Percentiles rank a stretch among this genome's conserved stretches.
Evolutionary conservation across 2,329 filamentous ascomycete species (phyloP).

Genomic region (Nigrospora oryzae): DNA sequence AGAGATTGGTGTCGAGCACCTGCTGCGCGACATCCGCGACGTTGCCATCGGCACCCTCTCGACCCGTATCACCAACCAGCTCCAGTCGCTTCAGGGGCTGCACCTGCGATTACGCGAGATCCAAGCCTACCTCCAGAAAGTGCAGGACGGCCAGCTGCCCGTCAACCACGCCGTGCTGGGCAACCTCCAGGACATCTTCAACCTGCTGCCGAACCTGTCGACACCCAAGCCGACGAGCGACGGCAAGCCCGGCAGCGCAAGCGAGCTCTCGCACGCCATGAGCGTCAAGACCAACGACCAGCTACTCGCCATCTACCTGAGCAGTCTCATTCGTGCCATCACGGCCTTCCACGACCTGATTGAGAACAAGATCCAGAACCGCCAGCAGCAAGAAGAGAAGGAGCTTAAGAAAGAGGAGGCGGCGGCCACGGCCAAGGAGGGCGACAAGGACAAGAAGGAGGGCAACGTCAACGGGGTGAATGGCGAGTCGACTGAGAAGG

Average conservation of each 20-base stretch:
- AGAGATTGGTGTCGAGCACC: conserved; percentile 96
- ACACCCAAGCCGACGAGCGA: conserved; percentile 63
- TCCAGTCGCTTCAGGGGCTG: conserved; percentile 93
- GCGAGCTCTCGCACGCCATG: conserved; percentile 91
- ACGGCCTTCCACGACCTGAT: conserved; percentile 98
- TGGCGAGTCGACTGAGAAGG: conserved; percentile 24
- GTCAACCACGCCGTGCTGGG: conserved; percentile 96
- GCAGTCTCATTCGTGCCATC: conserved; percentile 92
- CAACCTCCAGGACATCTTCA: conserved; percentile 99
- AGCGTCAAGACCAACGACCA: conserved; percentile 99
- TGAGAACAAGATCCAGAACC: conserved; percentile 99
- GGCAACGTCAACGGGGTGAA: conserved; percentile 49
- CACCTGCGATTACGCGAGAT: conserved; percentile 94
- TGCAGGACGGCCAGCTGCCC: conserved; percentile 83
- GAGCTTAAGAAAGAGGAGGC: conserved; percentile 66
- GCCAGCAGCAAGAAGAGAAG: conserved; percentile 93
- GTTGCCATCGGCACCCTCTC: conserved; percentile 95
- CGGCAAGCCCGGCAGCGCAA: conserved; percentile 47
- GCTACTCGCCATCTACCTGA: conserved; percentile 96
- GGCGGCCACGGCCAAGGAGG: conserved; percentile 41
- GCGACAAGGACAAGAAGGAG: conserved; percentile 41
- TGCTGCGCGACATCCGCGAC: conserved; percentile 94
- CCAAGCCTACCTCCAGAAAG: conserved; percentile 89
- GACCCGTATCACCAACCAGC: conserved; percentile 92
- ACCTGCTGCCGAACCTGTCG: conserved; percentile 90